Percentiles rank a stretch among this genome's conserved stretches.
These are phyloP conservation scores for Dipodascus albidus DNA, from an alignment of 805 yeast genomes.

Conservation along the genomic window DNA sequence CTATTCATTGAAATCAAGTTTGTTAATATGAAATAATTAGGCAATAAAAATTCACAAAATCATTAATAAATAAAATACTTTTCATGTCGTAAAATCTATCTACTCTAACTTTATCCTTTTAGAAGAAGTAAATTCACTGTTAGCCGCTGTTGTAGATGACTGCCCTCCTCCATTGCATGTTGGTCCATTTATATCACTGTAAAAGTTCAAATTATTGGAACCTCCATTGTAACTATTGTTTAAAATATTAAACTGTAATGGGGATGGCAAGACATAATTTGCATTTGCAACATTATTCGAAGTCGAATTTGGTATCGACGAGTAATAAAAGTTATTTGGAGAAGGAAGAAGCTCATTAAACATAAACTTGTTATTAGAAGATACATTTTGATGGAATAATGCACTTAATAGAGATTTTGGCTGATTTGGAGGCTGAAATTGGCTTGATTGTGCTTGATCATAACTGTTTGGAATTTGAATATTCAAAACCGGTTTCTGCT, in stretches of 20 bases:
- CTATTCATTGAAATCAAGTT: no score
- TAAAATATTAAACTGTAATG: not conserved
- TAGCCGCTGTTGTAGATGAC: not conserved
- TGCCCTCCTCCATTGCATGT: not conserved
- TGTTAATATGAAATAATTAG: no score
- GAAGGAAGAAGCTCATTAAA: not conserved
- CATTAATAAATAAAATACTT: no score
- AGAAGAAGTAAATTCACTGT: not conserved
- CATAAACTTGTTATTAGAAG: not conserved
- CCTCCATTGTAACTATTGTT: not conserved
- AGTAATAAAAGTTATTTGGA: not conserved
- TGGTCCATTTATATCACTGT: conserved; percentile 1
- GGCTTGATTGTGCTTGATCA: not conserved
- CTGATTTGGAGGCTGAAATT: not conserved
- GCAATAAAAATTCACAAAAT: no score
- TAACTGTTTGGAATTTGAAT: not conserved
- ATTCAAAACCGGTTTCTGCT: not conserved
- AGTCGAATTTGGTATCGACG: not conserved
- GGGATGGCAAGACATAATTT: not conserved
- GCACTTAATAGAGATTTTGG: not conserved
- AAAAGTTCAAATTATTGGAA: not conserved
- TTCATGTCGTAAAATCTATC: not conserved
- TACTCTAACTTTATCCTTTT: not conserved
- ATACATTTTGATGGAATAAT: not conserved
- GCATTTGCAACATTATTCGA: not conserved